Base-by-base conservation (phyloP, 495 filamentous ascomycete species). In the Penicillium macrosclerotiorum region DNA sequence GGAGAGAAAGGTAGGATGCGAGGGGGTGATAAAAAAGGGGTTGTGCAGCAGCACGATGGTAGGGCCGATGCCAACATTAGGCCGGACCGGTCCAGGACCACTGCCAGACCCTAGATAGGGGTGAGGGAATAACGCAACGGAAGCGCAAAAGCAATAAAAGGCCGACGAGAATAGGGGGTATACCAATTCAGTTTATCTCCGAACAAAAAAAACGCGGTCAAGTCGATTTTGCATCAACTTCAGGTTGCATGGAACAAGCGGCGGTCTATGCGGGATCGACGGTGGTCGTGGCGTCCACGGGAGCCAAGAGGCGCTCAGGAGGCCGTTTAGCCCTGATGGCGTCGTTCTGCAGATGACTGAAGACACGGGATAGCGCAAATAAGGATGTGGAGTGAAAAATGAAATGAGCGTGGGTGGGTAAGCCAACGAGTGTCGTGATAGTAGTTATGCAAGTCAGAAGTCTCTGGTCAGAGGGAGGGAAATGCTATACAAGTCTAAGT, bases 181-280 rank as follows among this genome's bases (percentile, higher is more conserved):
- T n/a, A n/a, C n/a, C 17, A 19, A 33, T 18, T 16, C 22, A 37
- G 31, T 34, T 33, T 41, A 60, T 35, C 17, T 39, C 42, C 50
- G 34, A 48, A n/a, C 26, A 16, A 29, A 24, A n/a, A n/a, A 49
- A 41, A 33, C 22, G 17, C 44, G 34, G 42, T 54, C 47, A 54
- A 42, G 35, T 22, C 14, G 29, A 35, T 29, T 51, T 25, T 34
- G 27, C 30, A 32, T 43, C 11, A 6, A 16, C 25, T 13, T 23
- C 25, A 43, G 25, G 51, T 54, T 42, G 47, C 47, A 61, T 61
- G 45, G 47, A 53, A 56, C 59, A 62, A 62, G 55, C 55, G 51
- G 59, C 55, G 59, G 59, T 50, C 52, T 46, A 59, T 59, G 59
- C 58, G 38, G 45, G 51, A 62, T 55, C 51, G 45, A 58, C 45